Evolutionary conservation across 2,329 filamentous ascomycete genomes (phyloP).

Genomic region (Claviceps monticola): DNA sequence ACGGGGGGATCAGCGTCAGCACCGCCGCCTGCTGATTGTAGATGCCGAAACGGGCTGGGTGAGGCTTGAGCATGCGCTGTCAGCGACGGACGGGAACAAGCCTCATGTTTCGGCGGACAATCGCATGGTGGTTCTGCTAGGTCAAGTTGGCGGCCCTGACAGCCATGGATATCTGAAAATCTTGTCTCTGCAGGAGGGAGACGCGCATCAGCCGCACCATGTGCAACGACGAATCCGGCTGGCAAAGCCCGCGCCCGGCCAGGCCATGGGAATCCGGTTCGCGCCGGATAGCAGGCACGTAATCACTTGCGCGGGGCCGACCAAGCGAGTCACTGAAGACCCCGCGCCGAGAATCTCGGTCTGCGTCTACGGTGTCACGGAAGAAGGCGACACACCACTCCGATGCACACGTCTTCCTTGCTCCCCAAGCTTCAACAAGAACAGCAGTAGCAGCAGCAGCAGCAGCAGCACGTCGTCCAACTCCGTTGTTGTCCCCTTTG

Average conservation of each 20-base stretch:
- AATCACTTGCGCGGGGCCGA: slow-evolving; percentile 3
- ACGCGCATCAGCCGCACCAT: background rate
- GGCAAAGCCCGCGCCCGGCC: background rate
- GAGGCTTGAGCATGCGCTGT: background rate
- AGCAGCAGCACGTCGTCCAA: background rate
- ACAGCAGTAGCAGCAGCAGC: background rate
- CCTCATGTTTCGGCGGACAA: slow-evolving; percentile 4
- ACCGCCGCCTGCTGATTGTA: slow-evolving; percentile 2
- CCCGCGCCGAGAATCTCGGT: slow-evolving; percentile 2
- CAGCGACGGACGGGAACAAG: slow-evolving; percentile 2
- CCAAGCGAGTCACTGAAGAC: background rate
- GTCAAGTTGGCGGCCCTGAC: background rate
- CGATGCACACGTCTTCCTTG: background rate
- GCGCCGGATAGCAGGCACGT: slow-evolving; percentile 4
- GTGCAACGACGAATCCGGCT: background rate
- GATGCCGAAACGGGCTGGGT: slow-evolving; percentile 4
- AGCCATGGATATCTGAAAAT: background rate
- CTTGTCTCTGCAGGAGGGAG: background rate
- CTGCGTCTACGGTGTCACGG: background rate
- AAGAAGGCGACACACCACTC: background rate
- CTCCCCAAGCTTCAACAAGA: background rate
- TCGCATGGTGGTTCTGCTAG: slow-evolving; percentile 1
- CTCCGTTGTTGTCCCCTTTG: background rate
- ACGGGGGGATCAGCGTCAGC: background rate
- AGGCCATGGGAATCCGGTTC: slow-evolving; percentile 4